A percentile compares a stretch with the other conserved stretches of the same genome.
phyloP scores from a whole-genome alignment of 2,329 filamentous ascomycete genomes.

The Purpureocillium lavendulum region DNA sequence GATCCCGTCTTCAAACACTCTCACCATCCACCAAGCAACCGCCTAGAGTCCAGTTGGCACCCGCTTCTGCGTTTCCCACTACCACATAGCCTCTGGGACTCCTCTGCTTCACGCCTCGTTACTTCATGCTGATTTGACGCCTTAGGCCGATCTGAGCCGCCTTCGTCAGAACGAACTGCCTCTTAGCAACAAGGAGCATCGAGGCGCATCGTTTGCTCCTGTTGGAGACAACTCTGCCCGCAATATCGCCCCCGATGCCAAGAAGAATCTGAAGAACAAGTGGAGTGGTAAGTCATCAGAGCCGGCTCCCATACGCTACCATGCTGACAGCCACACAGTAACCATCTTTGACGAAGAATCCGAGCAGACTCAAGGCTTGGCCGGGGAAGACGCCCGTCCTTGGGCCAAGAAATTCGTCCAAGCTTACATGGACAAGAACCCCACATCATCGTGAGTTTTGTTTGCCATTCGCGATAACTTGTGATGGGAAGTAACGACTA shows the following conservation, averaged over 20 bases:
- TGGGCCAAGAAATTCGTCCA: conserved; percentile 10
- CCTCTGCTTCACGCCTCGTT: neutral
- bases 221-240: conserved; percentile 2
- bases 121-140: neutral
- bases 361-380: conserved; percentile 12
- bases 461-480: neutral
- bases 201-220: conserved; percentile 10
- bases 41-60: no score
- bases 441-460: neutral
- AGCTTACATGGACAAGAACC: conserved; percentile 1
- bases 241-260: conserved; percentile 8
- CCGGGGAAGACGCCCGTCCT: conserved; percentile 10
- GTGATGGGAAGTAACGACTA: neutral
- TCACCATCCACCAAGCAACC: neutral
- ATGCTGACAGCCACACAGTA: conserved; percentile 6
- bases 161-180: conserved; percentile 13
- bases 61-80: no score
- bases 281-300: conserved; percentile 10
- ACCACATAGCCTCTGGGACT: no score
- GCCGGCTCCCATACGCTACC: no score
- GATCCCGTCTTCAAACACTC: neutral
- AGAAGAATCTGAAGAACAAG: conserved; percentile 6
- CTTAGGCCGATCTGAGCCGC: conserved; percentile 16
- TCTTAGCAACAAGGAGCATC: conserved; percentile 7
- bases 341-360: conserved; percentile 13